A percentile compares a stretch with the other conserved stretches of the same genome.
Evolutionary conservation across 164 flowering plant species (phyloP).

Genomic region (Vitis rotundifolia): DNA sequence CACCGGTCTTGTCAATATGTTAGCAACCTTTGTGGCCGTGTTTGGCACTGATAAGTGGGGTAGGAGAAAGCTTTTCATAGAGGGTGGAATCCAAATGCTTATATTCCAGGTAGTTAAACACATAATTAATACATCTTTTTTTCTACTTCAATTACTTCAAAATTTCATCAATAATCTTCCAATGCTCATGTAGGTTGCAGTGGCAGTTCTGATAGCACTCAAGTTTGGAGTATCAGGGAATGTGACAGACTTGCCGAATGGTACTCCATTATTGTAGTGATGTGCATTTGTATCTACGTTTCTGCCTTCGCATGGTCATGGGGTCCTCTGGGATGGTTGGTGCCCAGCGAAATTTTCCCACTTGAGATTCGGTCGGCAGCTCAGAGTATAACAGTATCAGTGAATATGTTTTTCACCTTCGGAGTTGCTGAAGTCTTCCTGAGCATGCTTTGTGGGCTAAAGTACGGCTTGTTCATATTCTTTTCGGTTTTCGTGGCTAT

Average conservation of each 20-base stretch:
- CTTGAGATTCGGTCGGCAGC: conserved; percentile 3
- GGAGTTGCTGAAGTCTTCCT: conserved; percentile 2
- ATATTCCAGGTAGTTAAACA: conserved; percentile 14
- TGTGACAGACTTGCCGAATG: conserved; percentile 9
- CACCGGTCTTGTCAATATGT: conserved; percentile 17
- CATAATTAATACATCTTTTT: no score
- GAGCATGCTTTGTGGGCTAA: background rate
- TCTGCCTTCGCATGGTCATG: conserved; percentile 6
- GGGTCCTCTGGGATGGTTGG: conserved; percentile 6
- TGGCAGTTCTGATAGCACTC: background rate
- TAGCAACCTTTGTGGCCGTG: conserved; percentile 10
- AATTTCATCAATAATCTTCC: no score
- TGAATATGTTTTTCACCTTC: conserved; percentile 3
- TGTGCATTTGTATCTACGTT: conserved; percentile 9
- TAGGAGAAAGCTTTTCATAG: conserved; percentile 15
- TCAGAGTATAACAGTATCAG: conserved; percentile 1
- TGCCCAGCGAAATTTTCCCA: conserved; percentile 2
- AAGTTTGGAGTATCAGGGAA: conserved; percentile 16
- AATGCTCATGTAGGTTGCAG: conserved; percentile 1
- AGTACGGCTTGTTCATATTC: conserved; percentile 4
- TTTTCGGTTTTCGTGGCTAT: background rate
- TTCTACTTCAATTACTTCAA: no score
- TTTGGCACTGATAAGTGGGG: conserved; percentile 18
- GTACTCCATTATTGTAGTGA: conserved; percentile 12
- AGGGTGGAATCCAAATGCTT: conserved; percentile 20